phyloP scores from a whole-genome alignment of 164 flowering plant genomes.

The Hamamelis virginiana region DNA sequence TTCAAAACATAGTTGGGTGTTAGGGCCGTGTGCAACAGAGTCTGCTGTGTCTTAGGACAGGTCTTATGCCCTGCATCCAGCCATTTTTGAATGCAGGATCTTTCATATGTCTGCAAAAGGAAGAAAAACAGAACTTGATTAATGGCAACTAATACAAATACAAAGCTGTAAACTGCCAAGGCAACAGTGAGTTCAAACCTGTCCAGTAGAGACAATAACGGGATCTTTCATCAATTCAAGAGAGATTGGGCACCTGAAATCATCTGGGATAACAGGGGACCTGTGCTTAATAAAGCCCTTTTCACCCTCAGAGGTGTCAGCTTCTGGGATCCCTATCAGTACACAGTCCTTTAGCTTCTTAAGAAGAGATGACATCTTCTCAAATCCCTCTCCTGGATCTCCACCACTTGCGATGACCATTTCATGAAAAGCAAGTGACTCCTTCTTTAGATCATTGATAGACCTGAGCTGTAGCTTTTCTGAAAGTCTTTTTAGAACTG shows the following conservation, averaged over 20 bases:
- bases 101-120: slow-evolving; percentile 71
- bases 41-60: slow-evolving; percentile 87
- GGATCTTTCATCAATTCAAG: slow-evolving; percentile 97
- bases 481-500: slow-evolving; percentile 59
- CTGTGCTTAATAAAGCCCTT: slow-evolving; percentile 55
- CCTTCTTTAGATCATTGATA: slow-evolving; percentile 69
- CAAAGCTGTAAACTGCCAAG: background rate
- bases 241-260: slow-evolving; percentile 92
- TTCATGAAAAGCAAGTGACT: slow-evolving; percentile 69
- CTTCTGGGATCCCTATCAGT: slow-evolving; percentile 44
- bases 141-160: background rate
- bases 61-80: slow-evolving; percentile 82
- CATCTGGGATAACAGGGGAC: slow-evolving; percentile 93
- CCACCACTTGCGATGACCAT: slow-evolving; percentile 54
- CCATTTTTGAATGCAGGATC: slow-evolving; percentile 85
- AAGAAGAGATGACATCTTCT: slow-evolving; percentile 61
- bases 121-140: slow-evolving; percentile 1
- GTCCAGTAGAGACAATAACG: slow-evolving; percentile 93
- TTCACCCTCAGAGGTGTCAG: slow-evolving; percentile 44
- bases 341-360: slow-evolving; percentile 66
- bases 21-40: slow-evolving; percentile 60
- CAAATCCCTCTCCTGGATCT: slow-evolving; percentile 52
- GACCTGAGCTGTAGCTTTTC: slow-evolving; percentile 72
- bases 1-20: slow-evolving; percentile 82
- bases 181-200: slow-evolving; percentile 42